Evolutionary conservation across 2,329 filamentous ascomycete genomes (phyloP), one percentile per base, ranked within the genome.

Genomic region (Beauveria varroae): DNA sequence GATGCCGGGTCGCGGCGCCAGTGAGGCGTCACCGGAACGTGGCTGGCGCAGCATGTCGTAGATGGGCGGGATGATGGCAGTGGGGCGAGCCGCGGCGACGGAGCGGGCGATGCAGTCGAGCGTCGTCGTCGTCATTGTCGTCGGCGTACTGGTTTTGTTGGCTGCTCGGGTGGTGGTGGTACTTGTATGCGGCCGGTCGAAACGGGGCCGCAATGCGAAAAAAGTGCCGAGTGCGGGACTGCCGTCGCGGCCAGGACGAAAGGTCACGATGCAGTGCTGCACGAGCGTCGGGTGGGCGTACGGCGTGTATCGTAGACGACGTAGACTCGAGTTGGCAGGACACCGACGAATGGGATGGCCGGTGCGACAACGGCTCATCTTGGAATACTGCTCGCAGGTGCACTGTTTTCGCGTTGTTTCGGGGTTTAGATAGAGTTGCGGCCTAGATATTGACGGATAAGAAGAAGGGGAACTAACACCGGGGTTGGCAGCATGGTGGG

Each of bases 181-280:
- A 3, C 1, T 3, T 18, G n/a, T 22, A 10, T 20, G 44, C 0
- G 49, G n/a, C 30, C 50, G 28, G 7, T 46, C 40, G 28, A 44
- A 60, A 2, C 57, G 57, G 2, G 49, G 40, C 2, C 57, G 49
- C 14, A 12, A 12, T 5, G 7, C 44, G 14, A 60, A 53, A 16
- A 60, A 60, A 3, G 57, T 60, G n/a, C 57, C 57, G 5, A 60
- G 57, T 9, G 30, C 57, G 14, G 57, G 57, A 16, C 40, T n/a
- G 3, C 57, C 57, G n/a, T 60, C 57, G 40, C 57, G 57, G 24
- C 40, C 41, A 14, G 57, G 57, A 1, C 57, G 49, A 28, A 60
- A 52, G 2, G 57, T 46, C 30, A 60, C 57, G n/a, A 60, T 12
- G 49, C 49, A 60, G 57, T 60, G 57, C 40, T 60, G 57, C 40